Evolutionary conservation across 352 stramenopile genomes (phyloP), one percentile per base, ranked within the genome.

Genomic region (Globisporangium yorkense): DNA sequence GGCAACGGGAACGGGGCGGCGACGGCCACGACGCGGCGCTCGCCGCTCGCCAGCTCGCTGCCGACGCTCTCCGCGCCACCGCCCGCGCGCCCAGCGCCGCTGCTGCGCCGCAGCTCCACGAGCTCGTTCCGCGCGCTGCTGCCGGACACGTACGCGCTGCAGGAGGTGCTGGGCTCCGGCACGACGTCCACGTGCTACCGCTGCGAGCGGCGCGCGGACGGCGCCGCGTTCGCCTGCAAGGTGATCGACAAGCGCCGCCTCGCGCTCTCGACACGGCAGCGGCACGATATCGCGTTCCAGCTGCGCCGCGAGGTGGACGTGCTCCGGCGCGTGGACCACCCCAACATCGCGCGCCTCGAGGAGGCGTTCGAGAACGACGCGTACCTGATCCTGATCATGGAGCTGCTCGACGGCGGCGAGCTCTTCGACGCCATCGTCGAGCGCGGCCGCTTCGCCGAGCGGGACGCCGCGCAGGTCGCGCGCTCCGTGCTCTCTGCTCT

Each of bases 401-500:
- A 92, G 61, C 67, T 88, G 16, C 61, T 90, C n/a, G 74, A 86
- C 40, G 84, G 81, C 13, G 84, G 84, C 41, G 84, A 94, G 65
- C 70, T 94, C 21, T 94, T 94, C 57, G 84, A 94, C 44, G 77
- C 80, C 3, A 88, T 94, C 44, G 72, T 94, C 12, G 70, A 89
- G 51, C 76, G 73, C 31, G 81, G 78, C 2, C 67, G 70, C 1
- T 84, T 89, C 45, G 68, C 66, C 0, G 84, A 94, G 44, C 49
- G 45, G 2, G 77, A 92, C 21, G 84, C 84, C 13, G 54, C 72
- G 15, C 56, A 83, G 40, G 72, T 89, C 15, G 74, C 70, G 5
- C 68, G 62, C 13, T 74, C 66, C 9, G 64, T 94, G n/a, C 70
- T 90, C n/a, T 86, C 73, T 2, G 78, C 81, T 16, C 77, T 94